Base-by-base conservation (phyloP, 2,329 filamentous ascomycete genomes). In the Aureobasidium sp. region DNA sequence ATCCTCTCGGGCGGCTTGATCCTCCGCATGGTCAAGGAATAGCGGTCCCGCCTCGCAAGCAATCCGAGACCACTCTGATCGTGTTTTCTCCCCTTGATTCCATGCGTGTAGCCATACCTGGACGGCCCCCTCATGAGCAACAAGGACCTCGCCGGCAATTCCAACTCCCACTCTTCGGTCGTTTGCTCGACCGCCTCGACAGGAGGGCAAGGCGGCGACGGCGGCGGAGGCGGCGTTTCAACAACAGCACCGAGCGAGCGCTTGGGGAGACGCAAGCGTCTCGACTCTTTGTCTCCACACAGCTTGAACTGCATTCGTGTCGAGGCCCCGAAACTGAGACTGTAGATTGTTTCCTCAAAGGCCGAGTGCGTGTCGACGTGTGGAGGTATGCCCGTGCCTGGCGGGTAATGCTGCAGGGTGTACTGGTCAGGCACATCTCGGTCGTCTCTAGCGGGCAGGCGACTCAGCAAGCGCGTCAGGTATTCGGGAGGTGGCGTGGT, bases 361-460 rank as follows among this genome's bases (percentile, higher is more conserved):
- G 58, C 58, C 15, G 58, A 60, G 13, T 60, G 58, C 31, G 58
- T 60, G 42, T 60, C 58, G 2, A 60, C 58, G n/a, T 60, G 58
- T 19, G 58, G 58, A n/a, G 58, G 58, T 15, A 60, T 60, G 11
- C 58, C 58, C 1, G 58, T 55, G 31, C 58, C 49, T 7, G 49
- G 58, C 15, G 58, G 58, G 13, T 60, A 60, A 19, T 55, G 50
- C 33, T 60, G 58, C 29, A 60, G 15, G 1, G 58, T 60, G 19
- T 53, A 60, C 33, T 60, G 58, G 25, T 60, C 58, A 5, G 58
- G 49, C 1, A 60, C 49, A 19, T 55, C 58, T 19, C 49, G 38
- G 9, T 55, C 58, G 8, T 50, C 58, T 40, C 47, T 50, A 6
- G 47, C 47, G 11, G 58, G 58, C 25, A 60, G 23, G 17, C 58